These are phyloP conservation scores for Cronartium quercuum DNA, from an alignment of 1,284 basidiomycete species.

Conservation along the genomic window DNA sequence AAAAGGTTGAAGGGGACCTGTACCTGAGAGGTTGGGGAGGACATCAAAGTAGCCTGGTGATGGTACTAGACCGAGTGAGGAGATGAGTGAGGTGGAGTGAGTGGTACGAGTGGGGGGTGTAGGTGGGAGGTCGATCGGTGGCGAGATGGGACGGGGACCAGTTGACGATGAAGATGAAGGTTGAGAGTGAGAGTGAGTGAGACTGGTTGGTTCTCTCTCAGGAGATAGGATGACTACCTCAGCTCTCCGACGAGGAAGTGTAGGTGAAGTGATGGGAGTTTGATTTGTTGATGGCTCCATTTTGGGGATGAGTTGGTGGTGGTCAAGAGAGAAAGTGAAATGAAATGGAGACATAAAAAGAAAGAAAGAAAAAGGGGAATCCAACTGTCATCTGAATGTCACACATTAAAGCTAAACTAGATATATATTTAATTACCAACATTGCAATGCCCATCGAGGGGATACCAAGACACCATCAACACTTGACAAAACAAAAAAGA, in stretches of 20 bases:
- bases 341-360: too few species aligned
- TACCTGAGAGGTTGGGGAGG: not conserved
- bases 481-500: too few species aligned
- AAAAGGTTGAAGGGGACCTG: not conserved
- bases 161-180: not conserved
- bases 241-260: not conserved
- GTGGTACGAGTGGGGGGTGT: not conserved
- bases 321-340: too few species aligned
- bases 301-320: too few species aligned
- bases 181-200: not conserved
- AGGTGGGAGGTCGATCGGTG: conserved; percentile 1
- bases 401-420: too few species aligned
- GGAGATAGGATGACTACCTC: not conserved
- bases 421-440: too few species aligned
- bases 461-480: too few species aligned
- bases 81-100: not conserved
- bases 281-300: not conserved
- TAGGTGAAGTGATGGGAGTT: not conserved
- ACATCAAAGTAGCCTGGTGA: not conserved
- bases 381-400: too few species aligned
- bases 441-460: too few species aligned
- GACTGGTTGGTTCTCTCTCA: not conserved
- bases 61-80: not conserved
- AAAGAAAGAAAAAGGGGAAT: too few species aligned
- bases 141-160: not conserved